Evolutionary conservation across 805 yeast species (phyloP).

Genomic region (Priceomyces carsonii): DNA sequence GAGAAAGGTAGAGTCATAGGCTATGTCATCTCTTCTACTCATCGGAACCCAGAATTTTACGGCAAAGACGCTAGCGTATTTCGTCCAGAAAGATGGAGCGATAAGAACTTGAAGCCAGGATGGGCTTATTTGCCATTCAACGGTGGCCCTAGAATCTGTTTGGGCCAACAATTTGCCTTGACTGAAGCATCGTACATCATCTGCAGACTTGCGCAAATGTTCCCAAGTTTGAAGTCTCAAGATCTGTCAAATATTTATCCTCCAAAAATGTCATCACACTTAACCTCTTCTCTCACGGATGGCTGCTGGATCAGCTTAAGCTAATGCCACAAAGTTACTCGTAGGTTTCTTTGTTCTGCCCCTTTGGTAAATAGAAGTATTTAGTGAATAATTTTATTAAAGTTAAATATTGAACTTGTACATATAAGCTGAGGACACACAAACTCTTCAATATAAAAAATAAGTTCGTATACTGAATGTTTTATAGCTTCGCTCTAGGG

Average conservation of each 20-base stretch:
- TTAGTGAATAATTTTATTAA: too few relatives aligned
- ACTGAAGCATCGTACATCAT: constrained; percentile 36
- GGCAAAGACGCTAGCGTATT: constrained; percentile 31
- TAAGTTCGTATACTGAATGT: not conserved
- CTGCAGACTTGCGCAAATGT: constrained; percentile 29
- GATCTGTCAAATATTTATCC: constrained; percentile 21
- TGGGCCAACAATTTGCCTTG: constrained; percentile 42
- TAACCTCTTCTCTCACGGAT: constrained; percentile 27
- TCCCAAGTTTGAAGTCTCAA: constrained; percentile 22
- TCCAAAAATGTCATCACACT: constrained; percentile 26
- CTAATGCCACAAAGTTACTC: not conserved
- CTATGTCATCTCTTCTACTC: constrained; percentile 44
- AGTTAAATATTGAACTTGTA: not conserved
- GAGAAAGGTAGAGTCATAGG: constrained; percentile 45
- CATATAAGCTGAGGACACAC: not conserved
- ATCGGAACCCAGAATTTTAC: constrained; percentile 33
- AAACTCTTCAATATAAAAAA: not conserved
- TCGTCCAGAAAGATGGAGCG: constrained; percentile 36
- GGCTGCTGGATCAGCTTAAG: constrained; percentile 17
- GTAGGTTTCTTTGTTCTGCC: too few relatives aligned
- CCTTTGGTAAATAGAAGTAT: too few relatives aligned
- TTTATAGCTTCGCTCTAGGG: constrained; percentile 37
- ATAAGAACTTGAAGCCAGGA: constrained; percentile 26
- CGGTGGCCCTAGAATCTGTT: constrained; percentile 40
- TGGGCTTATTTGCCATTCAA: constrained; percentile 40